Conservation (phyloP, 148 eudicot genomes). For the Mesembryanthemum crystallinum region DNA sequence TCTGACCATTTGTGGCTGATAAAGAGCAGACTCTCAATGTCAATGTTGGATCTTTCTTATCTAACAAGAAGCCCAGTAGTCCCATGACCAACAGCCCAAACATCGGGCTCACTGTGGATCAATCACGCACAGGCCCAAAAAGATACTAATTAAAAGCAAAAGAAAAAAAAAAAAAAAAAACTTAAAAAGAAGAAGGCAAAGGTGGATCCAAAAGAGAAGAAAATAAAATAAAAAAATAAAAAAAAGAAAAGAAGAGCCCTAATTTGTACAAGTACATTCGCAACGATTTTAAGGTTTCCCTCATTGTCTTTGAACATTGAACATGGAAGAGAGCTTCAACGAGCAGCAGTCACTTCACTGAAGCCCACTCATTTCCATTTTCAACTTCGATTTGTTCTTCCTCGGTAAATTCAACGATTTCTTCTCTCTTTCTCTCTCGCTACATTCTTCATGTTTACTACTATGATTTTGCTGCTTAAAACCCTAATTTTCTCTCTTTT, state of each 20-base stretch:
- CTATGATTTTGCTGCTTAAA: constrained; percentile 17
- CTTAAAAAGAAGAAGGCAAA: neutral
- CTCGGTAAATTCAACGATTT: constrained; percentile 13
- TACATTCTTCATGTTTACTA: too few relatives aligned
- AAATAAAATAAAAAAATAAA: neutral
- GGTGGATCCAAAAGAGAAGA: neutral
- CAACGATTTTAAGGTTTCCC: constrained; percentile 19
- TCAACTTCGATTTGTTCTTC: neutral
- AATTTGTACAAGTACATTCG: neutral
- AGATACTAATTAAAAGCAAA: too few relatives aligned
- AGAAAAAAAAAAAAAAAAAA: neutral
- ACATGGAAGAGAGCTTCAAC: constrained; percentile 17
- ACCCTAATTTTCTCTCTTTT: constrained; percentile 15
- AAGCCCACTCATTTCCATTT: neutral
- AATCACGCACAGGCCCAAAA: too few relatives aligned
- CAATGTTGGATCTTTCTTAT: too few relatives aligned
- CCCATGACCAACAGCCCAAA: too few relatives aligned
- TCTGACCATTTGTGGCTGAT: too few relatives aligned
- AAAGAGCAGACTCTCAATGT: too few relatives aligned
- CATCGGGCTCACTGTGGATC: too few relatives aligned
- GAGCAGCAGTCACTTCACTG: constrained; percentile 1
- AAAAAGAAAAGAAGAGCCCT: constrained; percentile 26
- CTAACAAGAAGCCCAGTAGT: too few relatives aligned
- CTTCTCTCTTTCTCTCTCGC: neutral
- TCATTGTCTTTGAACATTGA: constrained; percentile 4